Conservation (phyloP, 1,284 basidiomycete genomes). For the Ustilago loliicola region DNA sequence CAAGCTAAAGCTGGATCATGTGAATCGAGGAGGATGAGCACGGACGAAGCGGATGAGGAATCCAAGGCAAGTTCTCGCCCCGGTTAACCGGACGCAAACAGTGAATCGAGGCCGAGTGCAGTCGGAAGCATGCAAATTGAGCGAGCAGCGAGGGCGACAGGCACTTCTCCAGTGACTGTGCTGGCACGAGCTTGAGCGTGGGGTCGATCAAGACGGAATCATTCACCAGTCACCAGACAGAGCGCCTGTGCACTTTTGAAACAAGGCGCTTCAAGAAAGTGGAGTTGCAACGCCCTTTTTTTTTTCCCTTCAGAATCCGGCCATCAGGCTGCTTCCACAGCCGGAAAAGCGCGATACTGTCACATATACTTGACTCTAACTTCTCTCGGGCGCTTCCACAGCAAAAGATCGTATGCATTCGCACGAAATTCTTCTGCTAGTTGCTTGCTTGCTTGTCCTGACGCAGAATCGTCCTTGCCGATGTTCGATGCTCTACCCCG, state of each 20-base stretch:
- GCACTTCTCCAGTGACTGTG: not conserved
- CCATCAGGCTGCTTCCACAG: slow-evolving; percentile 7
- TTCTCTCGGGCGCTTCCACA: slow-evolving; percentile 16
- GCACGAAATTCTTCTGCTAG: slow-evolving; percentile 12
- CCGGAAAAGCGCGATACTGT: slow-evolving; percentile 2
- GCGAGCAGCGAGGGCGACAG: too few relatives aligned
- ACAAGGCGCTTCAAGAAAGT: slow-evolving; percentile 12
- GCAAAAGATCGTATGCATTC: slow-evolving; percentile 6
- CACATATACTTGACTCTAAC: not conserved
- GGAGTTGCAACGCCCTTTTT: slow-evolving; percentile 4
- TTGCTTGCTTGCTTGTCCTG: too few relatives aligned
- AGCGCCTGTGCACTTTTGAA: too few relatives aligned
- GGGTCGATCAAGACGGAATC: not conserved
- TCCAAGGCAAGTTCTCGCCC: not conserved
- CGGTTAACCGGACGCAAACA: slow-evolving; percentile 24
- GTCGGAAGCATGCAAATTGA: too few relatives aligned
- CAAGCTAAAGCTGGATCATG: not conserved
- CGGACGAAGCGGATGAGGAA: slow-evolving; percentile 3
- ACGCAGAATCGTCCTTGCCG: slow-evolving; percentile 6
- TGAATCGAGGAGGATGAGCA: slow-evolving; percentile 6
- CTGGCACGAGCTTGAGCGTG: slow-evolving; percentile 3
- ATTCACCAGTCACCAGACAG: too few relatives aligned
- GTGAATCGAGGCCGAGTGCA: not conserved
- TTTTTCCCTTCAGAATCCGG: slow-evolving; percentile 4
- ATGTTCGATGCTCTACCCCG: slow-evolving; percentile 14